A percentile compares a stretch with the other conserved stretches of the same genome.
These are phyloP conservation scores for Crepidotus variabilis DNA, from an alignment of 768 basidiomycete genomes.

Conservation along the genomic window DNA sequence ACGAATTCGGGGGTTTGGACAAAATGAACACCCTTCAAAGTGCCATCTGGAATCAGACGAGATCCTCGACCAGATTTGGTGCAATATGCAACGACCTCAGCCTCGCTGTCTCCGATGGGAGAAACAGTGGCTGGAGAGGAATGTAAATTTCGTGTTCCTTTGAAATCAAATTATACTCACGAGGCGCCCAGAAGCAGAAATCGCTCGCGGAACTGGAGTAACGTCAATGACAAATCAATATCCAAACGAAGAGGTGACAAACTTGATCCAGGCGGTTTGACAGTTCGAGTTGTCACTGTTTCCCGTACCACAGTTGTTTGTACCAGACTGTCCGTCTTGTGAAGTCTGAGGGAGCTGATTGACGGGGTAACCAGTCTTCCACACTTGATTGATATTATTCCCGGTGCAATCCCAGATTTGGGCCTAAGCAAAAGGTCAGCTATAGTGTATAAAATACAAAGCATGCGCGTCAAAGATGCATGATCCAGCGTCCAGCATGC, in stretches of 20 bases:
- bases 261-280: conserved; percentile 69
- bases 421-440: conserved; percentile 24
- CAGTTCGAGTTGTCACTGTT: conserved; percentile 59
- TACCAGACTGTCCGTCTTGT: conserved; percentile 60
- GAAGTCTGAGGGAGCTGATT: conserved; percentile 41
- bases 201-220: conserved; percentile 50
- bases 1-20: conserved; percentile 64
- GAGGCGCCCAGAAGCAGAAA: conserved; percentile 70
- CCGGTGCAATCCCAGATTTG: conserved; percentile 43
- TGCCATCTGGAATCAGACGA: conserved; percentile 65
- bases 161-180: conserved; percentile 19
- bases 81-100: conserved; percentile 71
- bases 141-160: conserved; percentile 5
- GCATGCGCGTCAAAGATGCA: background rate
- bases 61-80: conserved; percentile 69
- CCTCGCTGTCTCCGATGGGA: conserved; percentile 66
- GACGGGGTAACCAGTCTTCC: conserved; percentile 47
- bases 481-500: no score
- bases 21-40: conserved; percentile 66
- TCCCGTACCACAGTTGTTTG: conserved; percentile 62
- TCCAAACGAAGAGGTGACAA: conserved; percentile 25
- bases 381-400: conserved; percentile 46
- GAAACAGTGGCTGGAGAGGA: conserved; percentile 30
- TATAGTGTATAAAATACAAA: background rate
- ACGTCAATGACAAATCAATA: background rate